A percentile compares a stretch with the other conserved stretches of the same genome.
Conservation (phyloP, 768 basidiomycete genomes). For the Podaxis sp. region DNA sequence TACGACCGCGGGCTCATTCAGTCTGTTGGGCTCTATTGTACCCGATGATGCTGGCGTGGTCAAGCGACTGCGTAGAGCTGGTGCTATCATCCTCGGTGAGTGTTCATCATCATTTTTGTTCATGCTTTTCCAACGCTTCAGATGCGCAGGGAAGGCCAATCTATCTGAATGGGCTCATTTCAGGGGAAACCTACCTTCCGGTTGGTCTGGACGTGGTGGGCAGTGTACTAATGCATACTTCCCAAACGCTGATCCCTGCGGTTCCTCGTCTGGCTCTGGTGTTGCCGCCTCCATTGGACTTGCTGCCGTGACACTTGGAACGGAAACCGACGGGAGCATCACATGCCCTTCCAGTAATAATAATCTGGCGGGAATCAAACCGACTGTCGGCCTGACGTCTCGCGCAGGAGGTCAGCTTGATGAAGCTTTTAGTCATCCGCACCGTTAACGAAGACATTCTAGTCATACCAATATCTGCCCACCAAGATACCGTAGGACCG, state of each 20-base stretch:
- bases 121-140: not conserved
- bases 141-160: constrained; percentile 47
- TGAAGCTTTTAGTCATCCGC: not conserved
- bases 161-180: constrained; percentile 54
- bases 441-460: not conserved
- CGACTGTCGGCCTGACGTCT: constrained; percentile 58
- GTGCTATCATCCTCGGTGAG: constrained; percentile 44
- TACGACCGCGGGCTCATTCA: constrained; percentile 45
- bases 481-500: constrained; percentile 61
- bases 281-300: constrained; percentile 52
- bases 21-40: constrained; percentile 39
- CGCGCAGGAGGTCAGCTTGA: constrained; percentile 48
- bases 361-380: constrained; percentile 59
- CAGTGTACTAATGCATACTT: constrained; percentile 51
- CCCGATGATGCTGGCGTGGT: constrained; percentile 47
- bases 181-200: constrained; percentile 43
- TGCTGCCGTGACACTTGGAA: constrained; percentile 43
- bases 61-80: constrained; percentile 38
- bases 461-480: constrained; percentile 57
- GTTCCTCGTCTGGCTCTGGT: constrained; percentile 60
- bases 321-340: constrained; percentile 56
- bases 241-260: constrained; percentile 51
- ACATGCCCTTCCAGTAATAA: constrained; percentile 50
- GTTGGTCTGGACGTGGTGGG: constrained; percentile 59
- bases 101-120: not conserved